Conservation (phyloP, 768 basidiomycete genomes). For the Ramaria rubella region DNA sequence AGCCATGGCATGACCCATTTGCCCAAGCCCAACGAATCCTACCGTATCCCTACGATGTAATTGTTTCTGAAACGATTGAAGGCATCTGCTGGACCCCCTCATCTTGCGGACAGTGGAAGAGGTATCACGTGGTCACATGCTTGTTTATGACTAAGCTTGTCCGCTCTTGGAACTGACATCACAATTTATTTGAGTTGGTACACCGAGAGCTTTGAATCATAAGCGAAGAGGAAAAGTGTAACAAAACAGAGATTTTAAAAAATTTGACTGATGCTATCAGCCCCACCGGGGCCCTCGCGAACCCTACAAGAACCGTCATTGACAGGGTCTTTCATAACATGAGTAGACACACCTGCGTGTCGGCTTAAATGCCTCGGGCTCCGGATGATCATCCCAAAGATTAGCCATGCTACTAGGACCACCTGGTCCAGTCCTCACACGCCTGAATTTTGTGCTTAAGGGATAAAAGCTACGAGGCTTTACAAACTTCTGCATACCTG, state of each 20-base stretch:
- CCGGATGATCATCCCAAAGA: constrained; percentile 43
- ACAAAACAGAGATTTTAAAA: not conserved
- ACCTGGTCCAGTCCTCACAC: constrained; percentile 28
- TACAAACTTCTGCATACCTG: constrained; percentile 41
- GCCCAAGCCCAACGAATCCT: constrained; percentile 80
- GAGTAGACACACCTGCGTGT: constrained; percentile 49
- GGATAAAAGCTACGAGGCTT: not conserved
- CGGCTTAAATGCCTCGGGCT: constrained; percentile 50
- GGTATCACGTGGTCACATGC: not conserved
- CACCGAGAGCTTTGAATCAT: too few relatives aligned
- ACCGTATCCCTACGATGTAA: constrained; percentile 19
- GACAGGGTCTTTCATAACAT: not conserved
- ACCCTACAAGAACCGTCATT: constrained; percentile 40
- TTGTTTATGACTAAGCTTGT: not conserved
- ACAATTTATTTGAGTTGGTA: too few relatives aligned
- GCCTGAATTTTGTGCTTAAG: constrained; percentile 18
- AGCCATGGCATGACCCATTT: constrained; percentile 87
- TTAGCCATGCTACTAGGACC: constrained; percentile 22
- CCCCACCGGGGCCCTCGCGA: constrained; percentile 60
- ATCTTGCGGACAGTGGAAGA: not conserved
- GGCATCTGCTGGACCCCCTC: not conserved
- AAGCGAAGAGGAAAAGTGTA: not conserved
- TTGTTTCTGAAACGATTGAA: not conserved
- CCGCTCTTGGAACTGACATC: not conserved
- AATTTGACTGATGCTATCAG: constrained; percentile 42